Evolutionary conservation across 768 basidiomycete species (phyloP).

Genomic region (Dioszegia aurantiaca): DNA sequence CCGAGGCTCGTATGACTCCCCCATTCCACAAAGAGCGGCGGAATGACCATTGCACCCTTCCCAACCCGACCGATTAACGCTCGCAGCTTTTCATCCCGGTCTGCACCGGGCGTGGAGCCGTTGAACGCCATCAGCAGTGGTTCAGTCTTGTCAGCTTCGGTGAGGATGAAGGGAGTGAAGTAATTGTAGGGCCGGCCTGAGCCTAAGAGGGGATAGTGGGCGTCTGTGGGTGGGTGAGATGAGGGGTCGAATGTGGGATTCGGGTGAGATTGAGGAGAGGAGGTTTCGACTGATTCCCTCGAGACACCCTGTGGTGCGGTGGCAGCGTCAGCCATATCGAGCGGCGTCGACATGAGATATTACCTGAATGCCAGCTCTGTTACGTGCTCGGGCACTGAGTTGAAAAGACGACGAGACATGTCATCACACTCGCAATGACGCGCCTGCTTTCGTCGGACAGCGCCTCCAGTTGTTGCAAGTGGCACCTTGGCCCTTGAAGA

Average conservation of each 20-base stretch:
- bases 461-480: too few relatives aligned
- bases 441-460: background rate
- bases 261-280: background rate
- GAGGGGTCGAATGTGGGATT: background rate
- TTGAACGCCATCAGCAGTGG: slow-evolving; percentile 5
- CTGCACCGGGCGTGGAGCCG: background rate
- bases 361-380: too few relatives aligned
- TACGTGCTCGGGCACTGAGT: too few relatives aligned
- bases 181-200: slow-evolving; percentile 10
- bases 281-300: background rate
- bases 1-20: slow-evolving; percentile 5
- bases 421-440: too few relatives aligned
- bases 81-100: background rate
- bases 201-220: slow-evolving; percentile 9
- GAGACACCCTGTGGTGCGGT: background rate
- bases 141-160: slow-evolving; percentile 7
- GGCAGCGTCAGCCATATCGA: too few relatives aligned
- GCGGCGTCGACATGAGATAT: too few relatives aligned
- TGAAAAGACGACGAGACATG: too few relatives aligned
- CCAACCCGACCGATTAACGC: background rate
- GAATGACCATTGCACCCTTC: slow-evolving; percentile 3
- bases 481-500: too few relatives aligned
- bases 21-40: slow-evolving; percentile 9
- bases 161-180: slow-evolving; percentile 7
- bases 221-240: background rate